These are phyloP conservation scores for Anethum foeniculum DNA, from an alignment of 140 eudicot species.

Conservation along the genomic window DNA sequence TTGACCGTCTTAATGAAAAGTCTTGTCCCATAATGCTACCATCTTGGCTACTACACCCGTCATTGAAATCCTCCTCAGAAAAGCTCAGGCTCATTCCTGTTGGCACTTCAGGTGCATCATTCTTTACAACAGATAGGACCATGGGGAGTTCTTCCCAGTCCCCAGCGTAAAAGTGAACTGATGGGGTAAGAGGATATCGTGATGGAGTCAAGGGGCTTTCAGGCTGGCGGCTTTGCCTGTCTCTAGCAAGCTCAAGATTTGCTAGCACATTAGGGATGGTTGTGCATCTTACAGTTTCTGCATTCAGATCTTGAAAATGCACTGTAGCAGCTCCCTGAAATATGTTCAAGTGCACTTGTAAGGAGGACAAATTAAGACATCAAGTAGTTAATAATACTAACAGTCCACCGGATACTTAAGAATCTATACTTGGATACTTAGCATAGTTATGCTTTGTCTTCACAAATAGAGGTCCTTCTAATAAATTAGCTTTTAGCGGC, in stretches of 20 bases:
- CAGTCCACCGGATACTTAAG: background rate
- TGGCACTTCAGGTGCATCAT: conserved; percentile 36
- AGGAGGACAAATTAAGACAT: background rate
- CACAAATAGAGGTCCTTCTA: background rate
- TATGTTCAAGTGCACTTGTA: background rate
- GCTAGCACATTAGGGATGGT: conserved; percentile 70
- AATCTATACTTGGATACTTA: background rate
- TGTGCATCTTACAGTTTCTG: conserved; percentile 62
- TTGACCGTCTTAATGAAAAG: conserved; percentile 37
- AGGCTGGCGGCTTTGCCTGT: conserved; percentile 54
- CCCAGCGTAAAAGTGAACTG: conserved; percentile 61
- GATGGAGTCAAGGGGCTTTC: conserved; percentile 69
- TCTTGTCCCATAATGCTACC: conserved; percentile 47
- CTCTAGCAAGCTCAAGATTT: conserved; percentile 69
- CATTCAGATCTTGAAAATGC: conserved; percentile 64
- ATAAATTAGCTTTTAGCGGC: background rate
- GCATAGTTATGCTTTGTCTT: background rate
- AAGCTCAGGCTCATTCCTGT: conserved; percentile 47
- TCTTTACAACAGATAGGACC: conserved; percentile 44
- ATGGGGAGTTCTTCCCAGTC: conserved; percentile 63
- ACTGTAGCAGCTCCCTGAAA: conserved; percentile 70
- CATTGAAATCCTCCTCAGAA: conserved; percentile 63
- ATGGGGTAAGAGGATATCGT: conserved; percentile 45
- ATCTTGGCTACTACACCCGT: conserved; percentile 59
- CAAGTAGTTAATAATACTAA: background rate